Conservation (phyloP, 768 basidiomycete genomes). For the Boletus vinaceobasis region DNA sequence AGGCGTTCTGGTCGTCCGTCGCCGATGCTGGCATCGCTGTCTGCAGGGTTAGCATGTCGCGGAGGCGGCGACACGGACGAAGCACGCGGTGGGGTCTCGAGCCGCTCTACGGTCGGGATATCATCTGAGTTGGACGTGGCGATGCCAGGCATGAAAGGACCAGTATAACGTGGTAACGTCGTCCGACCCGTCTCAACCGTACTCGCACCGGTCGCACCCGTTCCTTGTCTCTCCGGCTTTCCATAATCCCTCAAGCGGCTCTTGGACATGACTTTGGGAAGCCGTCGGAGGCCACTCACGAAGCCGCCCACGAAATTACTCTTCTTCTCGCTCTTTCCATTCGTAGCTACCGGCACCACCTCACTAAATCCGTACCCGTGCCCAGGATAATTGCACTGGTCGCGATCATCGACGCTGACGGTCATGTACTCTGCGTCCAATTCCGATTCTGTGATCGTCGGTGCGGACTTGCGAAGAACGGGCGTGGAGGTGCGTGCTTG, state of each 20-base stretch:
- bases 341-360: constrained; percentile 14
- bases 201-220: neutral
- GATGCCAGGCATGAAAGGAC: constrained; percentile 17
- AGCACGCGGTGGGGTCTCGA: constrained; percentile 23
- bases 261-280: constrained; percentile 35
- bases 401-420: constrained; percentile 25
- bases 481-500: constrained; percentile 28
- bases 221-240: constrained; percentile 23
- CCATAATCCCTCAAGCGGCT: constrained; percentile 24
- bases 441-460: constrained; percentile 32
- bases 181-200: constrained; percentile 11
- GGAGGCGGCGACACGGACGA: constrained; percentile 24
- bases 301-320: constrained; percentile 29
- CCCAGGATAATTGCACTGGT: constrained; percentile 15
- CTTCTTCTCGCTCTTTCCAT: constrained; percentile 31
- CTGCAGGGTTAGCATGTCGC: constrained; percentile 10
- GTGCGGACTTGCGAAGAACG: constrained; percentile 25
- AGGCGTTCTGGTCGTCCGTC: constrained; percentile 26
- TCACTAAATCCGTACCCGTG: constrained; percentile 27
- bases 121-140: constrained; percentile 26
- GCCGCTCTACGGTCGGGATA: constrained; percentile 28
- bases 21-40: constrained; percentile 20
- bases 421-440: constrained; percentile 35
- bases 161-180: constrained; percentile 21
- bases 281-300: constrained; percentile 29